A percentile compares a stretch with the other conserved stretches of the same genome.
These are phyloP conservation scores for Insectozyma bohioensis DNA, from an alignment of 1,139 yeast genomes.

Conservation along the genomic window DNA sequence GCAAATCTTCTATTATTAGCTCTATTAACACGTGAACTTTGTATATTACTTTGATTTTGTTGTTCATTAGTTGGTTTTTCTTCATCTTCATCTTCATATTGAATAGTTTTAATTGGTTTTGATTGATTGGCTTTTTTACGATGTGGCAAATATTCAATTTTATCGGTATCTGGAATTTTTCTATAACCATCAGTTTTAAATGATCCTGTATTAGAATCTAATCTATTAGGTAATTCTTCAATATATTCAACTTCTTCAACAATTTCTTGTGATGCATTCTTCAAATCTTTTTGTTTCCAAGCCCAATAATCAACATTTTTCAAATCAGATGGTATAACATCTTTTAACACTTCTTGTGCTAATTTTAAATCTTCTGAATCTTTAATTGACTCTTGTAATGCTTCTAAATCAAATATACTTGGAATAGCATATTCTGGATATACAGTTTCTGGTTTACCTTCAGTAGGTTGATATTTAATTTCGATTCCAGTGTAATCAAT, in stretches of 20 bases:
- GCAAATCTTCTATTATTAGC: constrained; percentile 89
- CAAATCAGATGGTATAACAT: constrained; percentile 19
- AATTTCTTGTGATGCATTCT: constrained; percentile 22
- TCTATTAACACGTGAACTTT: constrained; percentile 81
- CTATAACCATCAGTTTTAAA: constrained; percentile 75
- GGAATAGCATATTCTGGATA: constrained; percentile 41
- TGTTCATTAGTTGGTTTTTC: constrained; percentile 24
- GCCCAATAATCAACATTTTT: constrained; percentile 61
- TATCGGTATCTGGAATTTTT: constrained; percentile 71
- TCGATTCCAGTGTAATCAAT: constrained; percentile 24
- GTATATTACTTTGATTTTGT: constrained; percentile 27
- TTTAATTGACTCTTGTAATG: constrained; percentile 54
- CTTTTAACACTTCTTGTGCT: constrained; percentile 46
- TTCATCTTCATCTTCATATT: constrained; percentile 54
- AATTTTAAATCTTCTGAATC: constrained; percentile 74
- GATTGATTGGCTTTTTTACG: constrained; percentile 44
- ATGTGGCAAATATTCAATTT: constrained; percentile 79
- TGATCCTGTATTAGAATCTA: constrained; percentile 56
- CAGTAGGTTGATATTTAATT: constrained; percentile 45
- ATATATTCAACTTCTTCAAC: constrained; percentile 30
- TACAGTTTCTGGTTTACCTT: constrained; percentile 48
- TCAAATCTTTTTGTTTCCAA: constrained; percentile 59
- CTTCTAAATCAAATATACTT: constrained; percentile 44
- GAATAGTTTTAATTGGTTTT: constrained; percentile 57
- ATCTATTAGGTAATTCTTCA: constrained; percentile 31